These are phyloP conservation scores for Eucalyptus coolabah DNA, from an alignment of 345 rosid species.

Conservation along the genomic window DNA sequence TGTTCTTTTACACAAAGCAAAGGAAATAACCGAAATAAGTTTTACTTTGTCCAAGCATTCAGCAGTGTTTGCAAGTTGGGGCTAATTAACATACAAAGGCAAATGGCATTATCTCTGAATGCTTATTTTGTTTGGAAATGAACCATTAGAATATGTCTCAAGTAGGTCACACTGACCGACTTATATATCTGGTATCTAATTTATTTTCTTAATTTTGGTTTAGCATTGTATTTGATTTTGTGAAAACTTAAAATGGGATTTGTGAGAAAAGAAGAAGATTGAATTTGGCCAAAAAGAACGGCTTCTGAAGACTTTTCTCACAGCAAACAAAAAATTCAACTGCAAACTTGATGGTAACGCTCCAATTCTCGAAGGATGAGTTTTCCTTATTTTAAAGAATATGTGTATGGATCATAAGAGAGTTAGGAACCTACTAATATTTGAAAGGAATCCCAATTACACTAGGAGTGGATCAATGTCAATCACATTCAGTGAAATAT, in stretches of 20 bases:
- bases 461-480: not conserved
- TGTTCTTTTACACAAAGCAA: not conserved
- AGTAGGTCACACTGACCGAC: not conserved
- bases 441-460: not conserved
- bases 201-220: not conserved
- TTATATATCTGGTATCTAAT: accelerated
- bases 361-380: not conserved
- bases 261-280: not conserved
- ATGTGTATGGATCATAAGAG: not conserved
- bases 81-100: not conserved
- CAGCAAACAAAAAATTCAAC: not conserved
- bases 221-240: not conserved
- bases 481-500: not conserved
- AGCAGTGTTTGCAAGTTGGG: not conserved
- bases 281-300: not conserved
- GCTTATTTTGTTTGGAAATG: not conserved
- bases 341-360: not conserved
- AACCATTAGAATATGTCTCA: not conserved
- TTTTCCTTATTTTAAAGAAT: not conserved
- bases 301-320: not conserved
- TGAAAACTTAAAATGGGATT: not conserved
- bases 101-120: not conserved
- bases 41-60: not conserved
- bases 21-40: not conserved
- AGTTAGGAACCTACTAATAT: not conserved